Evolutionary conservation across 192 early-diverging fungal species (phyloP), one percentile per base, ranked within the genome.

Genomic region (Entomortierella parvispora): DNA sequence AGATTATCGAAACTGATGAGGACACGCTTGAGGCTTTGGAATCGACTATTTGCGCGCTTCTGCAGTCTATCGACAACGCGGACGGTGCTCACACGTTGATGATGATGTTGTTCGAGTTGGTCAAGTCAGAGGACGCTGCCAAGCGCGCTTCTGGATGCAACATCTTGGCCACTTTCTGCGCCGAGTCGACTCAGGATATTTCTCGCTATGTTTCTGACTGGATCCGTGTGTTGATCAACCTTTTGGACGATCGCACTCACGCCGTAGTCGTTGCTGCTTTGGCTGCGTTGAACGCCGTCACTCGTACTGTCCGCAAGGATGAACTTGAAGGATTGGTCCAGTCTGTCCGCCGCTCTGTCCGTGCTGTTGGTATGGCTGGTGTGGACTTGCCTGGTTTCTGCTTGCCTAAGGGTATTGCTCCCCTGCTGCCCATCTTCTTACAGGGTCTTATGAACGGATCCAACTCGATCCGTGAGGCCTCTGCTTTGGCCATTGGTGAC

Each of bases 391-490:
- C 87, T 46, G 97, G 95, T 12, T 97, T 99, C 82, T 89, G 89
- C 61, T 80, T 98, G 69, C 93, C 97, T 61, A 97, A 96, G 84
- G 96, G 97, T 62, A 86, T 98, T 65, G 88, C 92, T 0, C 95
- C 97, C 1, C 62, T 99, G 56, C 82, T 99, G 61, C 92, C 95
- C 32, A 94, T 99, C 64, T 95, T 97, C 83, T 83, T 94, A 53
- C 95, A 98, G 80, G 96, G 96, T 17, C 87, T 99, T 32, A 90
- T 98, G 88, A 89, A 94, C 64, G 95, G 96, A 15, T 81, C 88
- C 32, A 80, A 93, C 5, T 93, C 96, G 55, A 86, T 87, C 45
- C 91, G 96, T 51, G 96, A 98, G 82, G 88, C 89, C 40, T 86
- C 95, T 26, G 95, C 96, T 46, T 81, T 92, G 32, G 94, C 92